Evolutionary conservation across 1,139 yeast genomes (phyloP).

Genomic region (Magnusiomyces magnusii): DNA sequence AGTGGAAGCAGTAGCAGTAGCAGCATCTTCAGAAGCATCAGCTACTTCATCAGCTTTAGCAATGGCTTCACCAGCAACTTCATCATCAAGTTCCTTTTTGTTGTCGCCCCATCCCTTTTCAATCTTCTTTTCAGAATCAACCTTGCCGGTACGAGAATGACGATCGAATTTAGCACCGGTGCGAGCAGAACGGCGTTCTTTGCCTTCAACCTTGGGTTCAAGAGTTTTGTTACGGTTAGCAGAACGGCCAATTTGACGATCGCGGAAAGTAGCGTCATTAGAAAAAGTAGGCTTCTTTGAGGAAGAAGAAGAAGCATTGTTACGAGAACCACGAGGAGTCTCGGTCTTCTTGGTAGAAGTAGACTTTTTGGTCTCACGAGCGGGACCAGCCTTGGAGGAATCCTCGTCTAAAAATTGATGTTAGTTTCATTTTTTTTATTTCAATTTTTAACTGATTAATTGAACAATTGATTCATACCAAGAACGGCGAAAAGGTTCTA

Average conservation of each 20-base stretch:
- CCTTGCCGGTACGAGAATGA: slow-evolving; percentile 72
- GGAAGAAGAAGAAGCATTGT: slow-evolving; percentile 30
- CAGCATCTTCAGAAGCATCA: slow-evolving; percentile 31
- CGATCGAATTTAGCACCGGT: not conserved
- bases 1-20: slow-evolving; percentile 31
- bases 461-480: slow-evolving; percentile 12
- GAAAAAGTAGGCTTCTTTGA: slow-evolving; percentile 54
- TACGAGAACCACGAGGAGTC: slow-evolving; percentile 39
- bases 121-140: slow-evolving; percentile 78
- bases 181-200: slow-evolving; percentile 52
- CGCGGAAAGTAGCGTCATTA: slow-evolving; percentile 84
- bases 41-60: slow-evolving; percentile 46
- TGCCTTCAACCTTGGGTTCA: slow-evolving; percentile 46
- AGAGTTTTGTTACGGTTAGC: slow-evolving; percentile 57
- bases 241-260: slow-evolving; percentile 53
- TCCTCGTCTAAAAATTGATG: slow-evolving; percentile 43
- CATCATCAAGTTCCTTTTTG: slow-evolving; percentile 49
- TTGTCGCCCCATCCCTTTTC: slow-evolving; percentile 83
- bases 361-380: slow-evolving; percentile 74
- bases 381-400: slow-evolving; percentile 36
- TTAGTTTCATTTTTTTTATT: not conserved
- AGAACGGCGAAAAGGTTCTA: slow-evolving; percentile 30
- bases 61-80: slow-evolving; percentile 55
- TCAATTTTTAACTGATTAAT: not conserved
- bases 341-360: slow-evolving; percentile 88